Base-by-base conservation (phyloP, 2,329 filamentous ascomycete species). In the Fusarium praegraminearum region DNA sequence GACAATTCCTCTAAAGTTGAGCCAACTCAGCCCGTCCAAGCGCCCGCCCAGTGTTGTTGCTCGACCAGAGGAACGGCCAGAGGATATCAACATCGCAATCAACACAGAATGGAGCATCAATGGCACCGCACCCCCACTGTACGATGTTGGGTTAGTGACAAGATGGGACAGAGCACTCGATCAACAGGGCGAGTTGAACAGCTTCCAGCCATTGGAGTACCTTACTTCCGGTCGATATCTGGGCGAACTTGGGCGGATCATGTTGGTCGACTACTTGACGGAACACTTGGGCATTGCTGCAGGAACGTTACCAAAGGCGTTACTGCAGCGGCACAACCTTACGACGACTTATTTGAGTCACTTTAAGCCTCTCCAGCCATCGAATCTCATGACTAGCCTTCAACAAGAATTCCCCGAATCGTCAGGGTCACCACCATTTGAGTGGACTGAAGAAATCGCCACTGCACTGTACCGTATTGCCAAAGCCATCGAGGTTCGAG, bases 51-150 rank as follows among this genome's bases (percentile, higher is more conserved):
- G 80, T 43, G 80, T 88, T 46, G 82, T 82, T 63, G 78, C 84
- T 9, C 79, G 87, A 36, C 83, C 83, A 18, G 84, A 80, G 11
- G 80, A 83, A 66, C 71, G 67, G 24, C 69, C 83, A 2, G 80
- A 83, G 15, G 84, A 91, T 9, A 81, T 86, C n/a, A 90, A 88
- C 70, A 90, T 94, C 16, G 87, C 93, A 7, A 89, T 95, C 67
- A 95, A 95, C 76, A 95, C 93, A 0, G 93, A 96, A 79, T 94
- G 91, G 90, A 92, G 90, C 53, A 93, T 96, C 72, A 90, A 90
- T 28, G 92, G 92, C 9, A 89, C 92, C 3, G 89, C 89, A n/a
- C 83, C 85, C 9, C 91, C 92, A 1, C 81, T 95, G 56, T 83
- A 85, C 26, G 84, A 89, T 26, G 80, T 90, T 22, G 82, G 83